Base-by-base conservation (phyloP, 441 rosid genomes). In the Populus tomentosa region DNA sequence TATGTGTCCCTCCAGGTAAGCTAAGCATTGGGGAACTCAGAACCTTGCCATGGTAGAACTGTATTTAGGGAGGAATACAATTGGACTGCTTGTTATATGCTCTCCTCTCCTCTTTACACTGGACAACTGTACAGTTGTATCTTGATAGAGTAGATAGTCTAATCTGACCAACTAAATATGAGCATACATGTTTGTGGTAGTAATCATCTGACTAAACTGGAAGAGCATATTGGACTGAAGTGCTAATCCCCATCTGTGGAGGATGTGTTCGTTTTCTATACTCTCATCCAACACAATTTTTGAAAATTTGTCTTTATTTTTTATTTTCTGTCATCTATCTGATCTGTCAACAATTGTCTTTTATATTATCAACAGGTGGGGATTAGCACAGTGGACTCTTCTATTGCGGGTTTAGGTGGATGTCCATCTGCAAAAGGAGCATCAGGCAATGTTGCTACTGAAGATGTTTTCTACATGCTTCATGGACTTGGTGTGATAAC, bases 391-490 rank as follows among this genome's bases (percentile, higher is more conserved):
- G 90, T 95, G 72, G 99, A 95, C 81, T 87, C 95, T 35, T 93
- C 98, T 2, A 72, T 95, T 10, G 93, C 97, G 0, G 99, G 99
- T 24, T 86, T 95, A 76, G 98, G 99, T 3, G 99, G 99, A 61
- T 95, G 99, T 70, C 99, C 99, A 24, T 95, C 91, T 70, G 98
- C 99, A 2, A 92, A 93, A 87, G 98, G 99, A 78, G 98, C 98
- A 63, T 86, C 99, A 0, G 99, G 99, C 38, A 95, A 95, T 80
- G 98, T 93, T 21, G 94, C 97, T 0, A 92, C 97, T 0, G 99
- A 95, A 86, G 98, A 95, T 77, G 98, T 95, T 23, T 91, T 95
- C 56, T 91, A 93, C 85, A 91, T 95, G 99, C 90, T 95, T 10
- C 79, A 90, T 8, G 98, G 99, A 69, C 91, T 93, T 1, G 99